Evolutionary conservation across 1,284 basidiomycete species (phyloP).

Genomic region (Gymnopus androsaceus): DNA sequence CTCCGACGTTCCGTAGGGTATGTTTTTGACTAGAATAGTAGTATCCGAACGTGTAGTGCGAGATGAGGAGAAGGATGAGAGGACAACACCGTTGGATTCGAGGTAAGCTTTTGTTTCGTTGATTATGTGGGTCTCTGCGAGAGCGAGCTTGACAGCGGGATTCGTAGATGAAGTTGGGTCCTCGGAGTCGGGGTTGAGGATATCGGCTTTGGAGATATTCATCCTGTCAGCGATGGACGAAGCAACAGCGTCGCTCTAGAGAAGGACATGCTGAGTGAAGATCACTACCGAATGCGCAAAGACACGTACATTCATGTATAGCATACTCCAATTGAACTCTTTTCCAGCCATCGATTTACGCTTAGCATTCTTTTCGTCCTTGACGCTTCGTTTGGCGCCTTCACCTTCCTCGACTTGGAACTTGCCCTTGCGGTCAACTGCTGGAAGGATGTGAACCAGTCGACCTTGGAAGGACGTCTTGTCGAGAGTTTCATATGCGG

Average conservation of each 20-base stretch:
- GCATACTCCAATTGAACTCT: constrained; percentile 94
- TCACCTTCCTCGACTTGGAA: constrained; percentile 46
- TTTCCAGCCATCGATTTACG: constrained; percentile 75
- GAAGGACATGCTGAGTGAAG: constrained; percentile 24
- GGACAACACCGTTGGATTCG: constrained; percentile 69
- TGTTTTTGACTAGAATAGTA: constrained; percentile 93
- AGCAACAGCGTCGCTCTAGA: constrained; percentile 85
- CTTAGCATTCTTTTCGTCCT: constrained; percentile 71
- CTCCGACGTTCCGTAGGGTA: constrained; percentile 86
- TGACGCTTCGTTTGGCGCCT: constrained; percentile 55
- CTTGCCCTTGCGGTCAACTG: constrained; percentile 62
- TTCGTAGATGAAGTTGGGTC: constrained; percentile 38
- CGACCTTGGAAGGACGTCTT: constrained; percentile 91
- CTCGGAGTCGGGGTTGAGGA: constrained; percentile 77
- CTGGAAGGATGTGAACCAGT: constrained; percentile 87
- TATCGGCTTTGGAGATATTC: constrained; percentile 82
- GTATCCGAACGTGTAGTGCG: constrained; percentile 71
- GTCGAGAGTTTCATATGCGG: constrained; percentile 81
- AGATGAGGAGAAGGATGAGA: constrained; percentile 55
- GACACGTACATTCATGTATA: constrained; percentile 94
- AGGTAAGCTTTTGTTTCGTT: constrained; percentile 92
- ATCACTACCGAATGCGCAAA: constrained; percentile 16
- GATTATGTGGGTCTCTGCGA: constrained; percentile 96
- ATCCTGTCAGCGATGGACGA: constrained; percentile 83
- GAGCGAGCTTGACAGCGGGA: constrained; percentile 88